Percentiles rank a stretch among this genome's conserved stretches.
Evolutionary conservation across 73 alveolate species (phyloP).

Genomic region (Blepharisma japonicum): DNA sequence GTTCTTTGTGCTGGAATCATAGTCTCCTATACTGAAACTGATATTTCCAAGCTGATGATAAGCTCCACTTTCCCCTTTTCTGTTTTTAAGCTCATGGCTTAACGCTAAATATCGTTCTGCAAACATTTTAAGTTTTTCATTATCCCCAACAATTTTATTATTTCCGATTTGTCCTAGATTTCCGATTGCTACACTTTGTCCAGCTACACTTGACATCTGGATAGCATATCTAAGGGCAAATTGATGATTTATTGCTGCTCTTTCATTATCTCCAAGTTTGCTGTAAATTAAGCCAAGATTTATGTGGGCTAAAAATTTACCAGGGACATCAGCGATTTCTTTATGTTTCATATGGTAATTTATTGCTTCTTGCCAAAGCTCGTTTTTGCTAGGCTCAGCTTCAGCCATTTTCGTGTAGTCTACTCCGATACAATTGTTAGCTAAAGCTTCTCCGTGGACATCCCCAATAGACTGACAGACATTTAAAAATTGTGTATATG

Average conservation of each 20-base stretch:
- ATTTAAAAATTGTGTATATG: conserved; percentile 67
- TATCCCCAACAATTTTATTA: conserved; percentile 38
- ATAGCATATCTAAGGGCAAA: conserved; percentile 63
- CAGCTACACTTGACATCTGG: conserved; percentile 58
- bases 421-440: conserved; percentile 89
- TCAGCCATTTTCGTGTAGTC: conserved; percentile 65
- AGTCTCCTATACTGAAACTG: conserved; percentile 50
- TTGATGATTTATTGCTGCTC: conserved; percentile 54
- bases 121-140: conserved; percentile 59
- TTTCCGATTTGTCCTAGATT: conserved; percentile 56
- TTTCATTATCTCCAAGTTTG: conserved; percentile 58
- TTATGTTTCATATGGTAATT: conserved; percentile 54
- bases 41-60: conserved; percentile 56
- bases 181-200: conserved; percentile 62
- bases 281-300: conserved; percentile 62
- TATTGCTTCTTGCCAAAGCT: conserved; percentile 47
- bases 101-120: conserved; percentile 60
- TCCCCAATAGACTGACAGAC: conserved; percentile 78
- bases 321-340: conserved; percentile 68
- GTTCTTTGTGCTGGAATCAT: conserved; percentile 52
- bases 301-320: conserved; percentile 61
- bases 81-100: conserved; percentile 53
- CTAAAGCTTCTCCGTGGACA: conserved; percentile 80
- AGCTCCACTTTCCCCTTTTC: conserved; percentile 67
- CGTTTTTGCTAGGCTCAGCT: not conserved